Evolutionary conservation across 306 rosid genomes (phyloP).

Genomic region (Bauhinia variegata): DNA sequence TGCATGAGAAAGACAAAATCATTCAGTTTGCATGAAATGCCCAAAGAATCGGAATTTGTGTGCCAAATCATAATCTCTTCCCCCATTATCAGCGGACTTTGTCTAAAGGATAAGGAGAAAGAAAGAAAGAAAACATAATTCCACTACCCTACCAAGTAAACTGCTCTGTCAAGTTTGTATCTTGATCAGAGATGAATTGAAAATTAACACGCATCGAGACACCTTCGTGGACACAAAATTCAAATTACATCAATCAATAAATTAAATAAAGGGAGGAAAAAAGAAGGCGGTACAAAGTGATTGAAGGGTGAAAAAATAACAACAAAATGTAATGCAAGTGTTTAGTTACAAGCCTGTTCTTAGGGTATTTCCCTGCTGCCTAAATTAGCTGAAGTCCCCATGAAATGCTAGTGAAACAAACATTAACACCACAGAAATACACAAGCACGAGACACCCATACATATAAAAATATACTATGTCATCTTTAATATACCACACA

Average conservation of each 20-base stretch:
- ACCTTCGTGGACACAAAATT: slow-evolving; percentile 36
- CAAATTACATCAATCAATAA: slow-evolving; percentile 59
- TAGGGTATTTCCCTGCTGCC: slow-evolving; percentile 70
- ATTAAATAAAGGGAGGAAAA: slow-evolving; percentile 40
- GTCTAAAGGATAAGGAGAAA: too few relatives aligned
- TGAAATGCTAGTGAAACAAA: slow-evolving; percentile 59
- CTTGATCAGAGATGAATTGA: neutral
- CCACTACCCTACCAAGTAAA: neutral
- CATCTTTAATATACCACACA: slow-evolving; percentile 83
- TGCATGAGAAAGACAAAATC: too few relatives aligned
- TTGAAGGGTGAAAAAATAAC: slow-evolving; percentile 32
- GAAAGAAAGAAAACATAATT: neutral
- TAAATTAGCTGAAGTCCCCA: slow-evolving; percentile 61
- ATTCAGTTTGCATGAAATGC: too few relatives aligned
- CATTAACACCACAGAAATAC: slow-evolving; percentile 60
- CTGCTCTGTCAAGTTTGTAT: too few relatives aligned
- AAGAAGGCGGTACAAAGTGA: too few relatives aligned
- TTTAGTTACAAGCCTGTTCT: slow-evolving; percentile 84
- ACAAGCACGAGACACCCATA: slow-evolving; percentile 67
- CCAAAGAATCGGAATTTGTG: too few relatives aligned
- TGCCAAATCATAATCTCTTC: too few relatives aligned
- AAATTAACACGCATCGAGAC: slow-evolving; percentile 15
- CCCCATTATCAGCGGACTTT: too few relatives aligned
- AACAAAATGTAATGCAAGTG: slow-evolving; percentile 53
- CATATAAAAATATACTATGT: slow-evolving; percentile 61